Evolutionary conservation across 2,329 filamentous ascomycete genomes (phyloP).

Genomic region (Nectriaceae sp.): DNA sequence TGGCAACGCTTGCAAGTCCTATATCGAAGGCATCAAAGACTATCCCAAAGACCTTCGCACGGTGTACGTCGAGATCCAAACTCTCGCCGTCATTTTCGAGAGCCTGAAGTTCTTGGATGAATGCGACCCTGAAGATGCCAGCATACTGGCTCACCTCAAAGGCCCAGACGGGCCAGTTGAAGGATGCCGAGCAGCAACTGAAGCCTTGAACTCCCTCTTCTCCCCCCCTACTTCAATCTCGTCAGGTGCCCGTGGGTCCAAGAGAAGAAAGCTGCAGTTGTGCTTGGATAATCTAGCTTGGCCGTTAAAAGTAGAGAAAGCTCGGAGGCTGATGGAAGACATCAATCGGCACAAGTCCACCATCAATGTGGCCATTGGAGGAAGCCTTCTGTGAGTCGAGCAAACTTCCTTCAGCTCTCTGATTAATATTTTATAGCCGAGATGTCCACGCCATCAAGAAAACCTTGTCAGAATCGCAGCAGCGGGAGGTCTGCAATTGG

Average conservation of each 20-base stretch:
- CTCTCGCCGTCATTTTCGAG: neutral
- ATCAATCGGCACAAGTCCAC: constrained; percentile 2
- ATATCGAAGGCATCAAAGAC: neutral
- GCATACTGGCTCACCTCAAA: neutral
- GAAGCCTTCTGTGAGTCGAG: neutral
- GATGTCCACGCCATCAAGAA: neutral
- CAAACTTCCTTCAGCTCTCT: neutral
- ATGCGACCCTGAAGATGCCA: neutral
- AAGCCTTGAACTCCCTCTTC: neutral
- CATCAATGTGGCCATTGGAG: constrained; percentile 1
- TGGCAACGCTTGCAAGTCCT: constrained; percentile 1
- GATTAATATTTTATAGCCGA: neutral
- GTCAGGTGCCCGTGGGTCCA: neutral
- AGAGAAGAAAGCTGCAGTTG: neutral
- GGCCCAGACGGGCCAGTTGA: constrained; percentile 1
- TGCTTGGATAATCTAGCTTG: neutral
- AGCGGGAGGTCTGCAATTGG: neutral
- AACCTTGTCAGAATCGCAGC: neutral
- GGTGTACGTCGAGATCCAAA: neutral
- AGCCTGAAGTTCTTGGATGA: neutral
- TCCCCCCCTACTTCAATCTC: neutral
- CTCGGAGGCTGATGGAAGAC: constrained; percentile 1
- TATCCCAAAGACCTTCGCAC: constrained; percentile 5
- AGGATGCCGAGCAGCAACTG: neutral
- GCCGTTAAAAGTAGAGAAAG: neutral